phyloP scores from a whole-genome alignment of 2,329 filamentous ascomycete species.

The Pseudogymnoascus sp. region DNA sequence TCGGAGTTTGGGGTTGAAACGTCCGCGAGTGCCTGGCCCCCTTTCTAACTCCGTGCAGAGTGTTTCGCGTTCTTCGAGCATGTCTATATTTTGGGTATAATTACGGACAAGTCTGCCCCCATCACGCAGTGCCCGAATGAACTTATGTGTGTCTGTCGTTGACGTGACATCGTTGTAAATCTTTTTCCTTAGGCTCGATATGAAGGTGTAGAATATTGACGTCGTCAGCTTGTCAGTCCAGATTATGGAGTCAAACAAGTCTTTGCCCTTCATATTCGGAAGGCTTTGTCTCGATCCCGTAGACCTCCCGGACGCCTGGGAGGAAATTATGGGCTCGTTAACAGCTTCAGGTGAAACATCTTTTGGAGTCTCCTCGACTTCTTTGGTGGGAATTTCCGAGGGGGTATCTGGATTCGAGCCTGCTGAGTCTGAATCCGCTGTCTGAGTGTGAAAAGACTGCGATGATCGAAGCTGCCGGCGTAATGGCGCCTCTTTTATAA shows the following conservation, averaged over 20 bases:
- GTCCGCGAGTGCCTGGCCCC: conserved; percentile 53
- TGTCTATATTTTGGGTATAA: conserved; percentile 71
- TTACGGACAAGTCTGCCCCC: conserved; percentile 60
- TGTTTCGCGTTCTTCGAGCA: conserved; percentile 63
- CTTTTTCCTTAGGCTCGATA: conserved; percentile 57
- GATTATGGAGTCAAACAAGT: conserved; percentile 63
- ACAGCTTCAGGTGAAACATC: not conserved
- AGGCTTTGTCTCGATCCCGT: conserved; percentile 27
- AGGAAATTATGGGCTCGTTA: conserved; percentile 9
- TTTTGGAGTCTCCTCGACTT: not conserved
- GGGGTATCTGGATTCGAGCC: not conserved
- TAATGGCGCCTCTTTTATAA: not conserved
- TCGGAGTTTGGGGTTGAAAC: conserved; percentile 46
- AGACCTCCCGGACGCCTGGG: conserved; percentile 18
- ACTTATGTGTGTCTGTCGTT: conserved; percentile 59
- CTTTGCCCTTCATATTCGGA: conserved; percentile 60
- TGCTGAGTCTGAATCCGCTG: not conserved
- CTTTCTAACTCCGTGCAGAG: conserved; percentile 53
- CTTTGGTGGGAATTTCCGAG: not conserved
- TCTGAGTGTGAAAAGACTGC: not conserved
- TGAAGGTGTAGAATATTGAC: conserved; percentile 65
- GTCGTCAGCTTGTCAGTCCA: conserved; percentile 62
- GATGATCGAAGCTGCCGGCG: not conserved
- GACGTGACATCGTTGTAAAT: conserved; percentile 48
- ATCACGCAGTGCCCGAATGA: conserved; percentile 59